Percentiles rank a stretch among this genome's conserved stretches.
Evolutionary conservation across 2,329 filamentous ascomycete species (phyloP).

Genomic region (Aspergillus japonicus): DNA sequence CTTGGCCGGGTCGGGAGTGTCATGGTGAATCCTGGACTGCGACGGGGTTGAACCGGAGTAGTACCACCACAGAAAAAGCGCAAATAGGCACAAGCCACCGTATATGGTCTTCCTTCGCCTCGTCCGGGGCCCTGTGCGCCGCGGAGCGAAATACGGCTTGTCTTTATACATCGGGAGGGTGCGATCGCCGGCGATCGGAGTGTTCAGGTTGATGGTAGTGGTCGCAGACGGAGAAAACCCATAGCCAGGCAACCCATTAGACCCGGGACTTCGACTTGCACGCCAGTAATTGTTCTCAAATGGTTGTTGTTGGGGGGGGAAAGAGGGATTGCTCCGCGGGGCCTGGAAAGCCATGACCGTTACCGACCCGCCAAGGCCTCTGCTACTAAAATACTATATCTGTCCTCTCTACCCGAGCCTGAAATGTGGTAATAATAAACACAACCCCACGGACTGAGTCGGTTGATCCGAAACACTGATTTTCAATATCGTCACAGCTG

Average conservation of each 20-base stretch:
- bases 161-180: slow-evolving; percentile 97
- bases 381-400: slow-evolving; percentile 7
- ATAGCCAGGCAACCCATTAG: slow-evolving; percentile 43
- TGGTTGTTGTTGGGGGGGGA: slow-evolving; percentile 62
- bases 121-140: slow-evolving; percentile 56
- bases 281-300: slow-evolving; percentile 68
- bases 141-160: slow-evolving; percentile 72
- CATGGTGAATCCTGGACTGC: slow-evolving; percentile 17
- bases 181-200: slow-evolving; percentile 62
- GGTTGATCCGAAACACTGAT: neutral
- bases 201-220: slow-evolving; percentile 62
- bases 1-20: slow-evolving; percentile 32
- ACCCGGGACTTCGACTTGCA: slow-evolving; percentile 46
- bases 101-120: slow-evolving; percentile 65
- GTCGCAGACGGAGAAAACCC: slow-evolving; percentile 42
- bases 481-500: neutral
- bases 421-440: neutral
- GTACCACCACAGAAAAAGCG: slow-evolving; percentile 65
- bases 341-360: slow-evolving; percentile 56
- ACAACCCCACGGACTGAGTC: neutral
- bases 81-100: slow-evolving; percentile 55
- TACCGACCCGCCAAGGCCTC: neutral
- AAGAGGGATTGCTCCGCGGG: slow-evolving; percentile 69
- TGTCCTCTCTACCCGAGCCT: neutral
- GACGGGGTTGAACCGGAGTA: slow-evolving; percentile 36